Percentiles rank a stretch among this genome's conserved stretches.
phyloP scores from a whole-genome alignment of 208 protist species.

The Polymyxa betae region DNA sequence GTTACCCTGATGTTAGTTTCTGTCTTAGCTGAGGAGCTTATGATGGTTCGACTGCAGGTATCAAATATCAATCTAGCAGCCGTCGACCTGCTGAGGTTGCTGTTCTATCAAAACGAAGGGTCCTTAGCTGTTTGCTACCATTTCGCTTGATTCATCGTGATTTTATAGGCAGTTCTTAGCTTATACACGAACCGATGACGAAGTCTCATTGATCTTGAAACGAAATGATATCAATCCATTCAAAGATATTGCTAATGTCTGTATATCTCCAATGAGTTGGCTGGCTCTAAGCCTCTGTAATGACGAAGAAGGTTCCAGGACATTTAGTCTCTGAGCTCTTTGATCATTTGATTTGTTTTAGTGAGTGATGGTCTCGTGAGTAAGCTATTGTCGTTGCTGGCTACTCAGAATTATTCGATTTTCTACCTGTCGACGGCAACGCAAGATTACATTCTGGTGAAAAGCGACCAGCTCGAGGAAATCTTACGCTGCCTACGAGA shows the following conservation, averaged over 20 bases:
- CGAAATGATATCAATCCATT: neutral
- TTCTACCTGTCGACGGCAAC: constrained; percentile 50
- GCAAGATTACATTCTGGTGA: constrained; percentile 17
- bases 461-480: neutral
- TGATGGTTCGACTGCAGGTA: neutral
- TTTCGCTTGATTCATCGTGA: neutral
- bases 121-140: neutral
- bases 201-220: constrained; percentile 1
- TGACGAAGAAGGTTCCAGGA: neutral
- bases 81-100: neutral
- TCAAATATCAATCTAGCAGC: neutral
- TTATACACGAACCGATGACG: constrained; percentile 28
- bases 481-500: neutral
- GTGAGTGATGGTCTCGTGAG: neutral
- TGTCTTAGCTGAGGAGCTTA: neutral
- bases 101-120: constrained; percentile 16
- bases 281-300: neutral
- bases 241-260: neutral
- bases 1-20: neutral
- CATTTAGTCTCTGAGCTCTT: neutral
- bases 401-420: neutral
- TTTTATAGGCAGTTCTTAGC: constrained; percentile 21
- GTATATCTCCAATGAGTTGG: constrained; percentile 4
- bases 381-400: constrained; percentile 33
- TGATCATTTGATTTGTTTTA: neutral